Percentiles rank a stretch among this genome's conserved stretches.
phyloP scores from a whole-genome alignment of 1,284 basidiomycete genomes.

The Boletus sp. region DNA sequence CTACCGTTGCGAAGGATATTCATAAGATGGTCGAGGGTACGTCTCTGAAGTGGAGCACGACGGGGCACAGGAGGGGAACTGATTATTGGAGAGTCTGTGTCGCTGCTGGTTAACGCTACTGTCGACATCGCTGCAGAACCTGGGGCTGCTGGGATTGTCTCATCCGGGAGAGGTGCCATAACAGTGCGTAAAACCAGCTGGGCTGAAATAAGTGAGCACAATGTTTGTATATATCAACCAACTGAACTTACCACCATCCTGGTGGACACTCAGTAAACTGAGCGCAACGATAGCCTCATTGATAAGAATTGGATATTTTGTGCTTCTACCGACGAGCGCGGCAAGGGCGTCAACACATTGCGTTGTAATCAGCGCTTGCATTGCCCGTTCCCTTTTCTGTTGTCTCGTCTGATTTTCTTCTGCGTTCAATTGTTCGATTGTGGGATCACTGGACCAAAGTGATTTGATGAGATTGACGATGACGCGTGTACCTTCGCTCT shows the following conservation, averaged over 20 bases:
- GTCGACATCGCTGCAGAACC: conserved; percentile 41
- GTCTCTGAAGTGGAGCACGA: conserved; percentile 42
- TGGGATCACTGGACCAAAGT: conserved; percentile 54
- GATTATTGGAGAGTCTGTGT: conserved; percentile 42
- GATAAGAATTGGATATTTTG: conserved; percentile 78
- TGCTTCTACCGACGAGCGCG: conserved; percentile 71
- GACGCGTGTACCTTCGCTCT: conserved; percentile 86
- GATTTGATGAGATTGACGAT: conserved; percentile 80
- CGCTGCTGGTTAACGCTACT: conserved; percentile 38
- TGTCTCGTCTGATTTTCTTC: conserved; percentile 37
- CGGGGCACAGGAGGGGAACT: conserved; percentile 36
- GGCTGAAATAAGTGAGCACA: conserved; percentile 39
- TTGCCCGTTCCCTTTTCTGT: conserved; percentile 51
- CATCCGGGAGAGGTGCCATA: conserved; percentile 46
- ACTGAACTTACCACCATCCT: conserved; percentile 54
- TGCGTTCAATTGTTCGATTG: conserved; percentile 26
- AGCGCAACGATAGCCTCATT: conserved; percentile 89
- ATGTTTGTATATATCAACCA: neutral
- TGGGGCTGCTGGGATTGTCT: conserved; percentile 34
- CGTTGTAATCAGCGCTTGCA: conserved; percentile 47
- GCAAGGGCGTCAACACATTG: conserved; percentile 61
- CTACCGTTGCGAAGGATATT: conserved; percentile 53
- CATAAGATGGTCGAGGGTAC: conserved; percentile 63
- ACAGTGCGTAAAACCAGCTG: conserved; percentile 58
- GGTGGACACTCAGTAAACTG: conserved; percentile 67